Evolutionary conservation across 2,329 filamentous ascomycete species (phyloP).

Genomic region (Allantophomopsis lycopodina): DNA sequence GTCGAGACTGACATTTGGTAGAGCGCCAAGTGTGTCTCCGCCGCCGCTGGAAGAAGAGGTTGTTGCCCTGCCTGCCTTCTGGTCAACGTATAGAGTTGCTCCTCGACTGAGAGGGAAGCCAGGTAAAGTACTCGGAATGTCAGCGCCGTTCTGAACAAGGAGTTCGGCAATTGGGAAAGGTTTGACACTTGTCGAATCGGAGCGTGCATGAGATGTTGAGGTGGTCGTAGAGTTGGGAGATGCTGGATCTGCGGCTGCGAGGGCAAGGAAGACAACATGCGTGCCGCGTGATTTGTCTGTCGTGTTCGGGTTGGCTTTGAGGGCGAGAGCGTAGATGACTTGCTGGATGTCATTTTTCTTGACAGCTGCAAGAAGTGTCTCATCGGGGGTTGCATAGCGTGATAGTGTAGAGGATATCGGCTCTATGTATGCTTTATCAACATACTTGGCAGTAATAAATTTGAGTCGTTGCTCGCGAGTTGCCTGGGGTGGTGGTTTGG

Average conservation of each 20-base stretch:
- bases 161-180: slow-evolving; percentile 86
- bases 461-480: slow-evolving; percentile 81
- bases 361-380: slow-evolving; percentile 80
- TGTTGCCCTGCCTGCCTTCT: slow-evolving; percentile 41
- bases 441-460: slow-evolving; percentile 94
- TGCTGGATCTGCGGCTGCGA: slow-evolving; percentile 86
- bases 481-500: slow-evolving; percentile 63
- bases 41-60: slow-evolving; percentile 7
- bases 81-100: slow-evolving; percentile 74
- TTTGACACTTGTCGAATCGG: slow-evolving; percentile 30
- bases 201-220: slow-evolving; percentile 16
- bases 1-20: slow-evolving; percentile 40
- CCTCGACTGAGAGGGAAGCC: slow-evolving; percentile 73
- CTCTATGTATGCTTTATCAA: slow-evolving; percentile 69
- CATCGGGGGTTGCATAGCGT: slow-evolving; percentile 66
- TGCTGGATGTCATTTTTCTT: slow-evolving; percentile 94
- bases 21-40: slow-evolving; percentile 44
- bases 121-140: slow-evolving; percentile 63
- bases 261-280: slow-evolving; percentile 78
- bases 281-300: slow-evolving; percentile 78
- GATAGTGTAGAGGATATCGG: slow-evolving; percentile 64
- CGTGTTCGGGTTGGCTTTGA: slow-evolving; percentile 77
- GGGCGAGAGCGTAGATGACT: slow-evolving; percentile 78
- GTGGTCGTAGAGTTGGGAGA: slow-evolving; percentile 42
- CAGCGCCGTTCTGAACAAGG: slow-evolving; percentile 83